Percentiles rank a stretch among this genome's conserved stretches.
These are phyloP conservation scores for Astragalus glycyphyllos DNA, from an alignment of 306 rosid genomes.

Conservation along the genomic window DNA sequence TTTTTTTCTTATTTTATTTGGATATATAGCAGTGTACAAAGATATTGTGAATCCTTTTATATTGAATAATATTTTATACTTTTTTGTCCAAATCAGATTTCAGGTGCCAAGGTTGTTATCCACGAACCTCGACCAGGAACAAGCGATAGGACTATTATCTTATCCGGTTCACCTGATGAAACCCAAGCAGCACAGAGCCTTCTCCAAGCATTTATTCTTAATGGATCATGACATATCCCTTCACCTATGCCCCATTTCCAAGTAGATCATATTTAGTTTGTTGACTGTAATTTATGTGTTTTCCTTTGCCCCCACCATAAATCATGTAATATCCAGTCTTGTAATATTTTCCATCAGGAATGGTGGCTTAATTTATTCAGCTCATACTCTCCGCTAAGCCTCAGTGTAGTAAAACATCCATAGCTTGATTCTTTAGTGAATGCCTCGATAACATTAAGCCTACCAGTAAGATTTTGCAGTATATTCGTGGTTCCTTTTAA, in stretches of 20 bases:
- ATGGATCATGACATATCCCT: constrained; percentile 66
- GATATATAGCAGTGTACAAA: constrained; percentile 4
- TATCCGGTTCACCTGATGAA: constrained; percentile 96
- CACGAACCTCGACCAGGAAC: constrained; percentile 80
- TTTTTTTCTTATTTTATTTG: constrained; percentile 1
- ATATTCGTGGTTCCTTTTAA: not conserved
- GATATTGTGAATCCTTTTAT: not conserved
- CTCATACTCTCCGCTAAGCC: constrained; percentile 19
- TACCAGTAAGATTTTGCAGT: constrained; percentile 6
- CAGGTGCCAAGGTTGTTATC: constrained; percentile 89
- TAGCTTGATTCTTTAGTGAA: constrained; percentile 40
- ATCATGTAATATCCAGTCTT: constrained; percentile 50
- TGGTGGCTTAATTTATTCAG: constrained; percentile 25
- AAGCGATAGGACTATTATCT: constrained; percentile 70
- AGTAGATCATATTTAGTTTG: constrained; percentile 22
- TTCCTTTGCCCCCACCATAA: not conserved
- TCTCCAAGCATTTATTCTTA: constrained; percentile 90
- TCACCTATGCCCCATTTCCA: constrained; percentile 9
- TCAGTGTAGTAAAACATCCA: constrained; percentile 28
- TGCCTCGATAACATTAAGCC: constrained; percentile 7
- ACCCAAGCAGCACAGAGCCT: constrained; percentile 98
- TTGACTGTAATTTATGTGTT: constrained; percentile 25
- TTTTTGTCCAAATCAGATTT: constrained; percentile 58
- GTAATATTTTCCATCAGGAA: constrained; percentile 26
- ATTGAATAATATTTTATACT: not conserved